phyloP scores from a whole-genome alignment of 495 filamentous ascomycete genomes.

The Xylaria longipes region DNA sequence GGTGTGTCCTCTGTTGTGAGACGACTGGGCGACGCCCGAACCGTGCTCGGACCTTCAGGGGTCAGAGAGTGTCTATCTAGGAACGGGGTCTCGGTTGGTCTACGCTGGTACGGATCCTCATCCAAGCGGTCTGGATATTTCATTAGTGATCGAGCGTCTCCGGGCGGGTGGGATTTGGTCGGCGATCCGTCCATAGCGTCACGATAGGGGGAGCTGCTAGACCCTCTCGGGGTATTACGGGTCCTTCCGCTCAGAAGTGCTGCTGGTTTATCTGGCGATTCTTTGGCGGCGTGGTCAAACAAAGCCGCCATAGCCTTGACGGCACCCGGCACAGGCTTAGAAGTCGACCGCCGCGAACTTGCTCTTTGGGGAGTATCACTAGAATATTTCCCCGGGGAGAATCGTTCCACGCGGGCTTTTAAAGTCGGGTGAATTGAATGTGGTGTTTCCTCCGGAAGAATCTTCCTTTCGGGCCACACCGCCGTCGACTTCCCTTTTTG shows the following conservation, averaged over 20 bases:
- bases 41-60: neutral
- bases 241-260: constrained; percentile 8
- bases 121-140: neutral
- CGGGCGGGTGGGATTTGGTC: constrained; percentile 17
- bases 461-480: constrained; percentile 18
- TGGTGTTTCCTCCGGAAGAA: constrained; percentile 8
- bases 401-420: neutral
- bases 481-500: neutral
- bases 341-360: constrained; percentile 28
- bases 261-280: constrained; percentile 21
- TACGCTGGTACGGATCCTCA: neutral
- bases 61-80: neutral
- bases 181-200: constrained; percentile 31
- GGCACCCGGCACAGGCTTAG: constrained; percentile 36
- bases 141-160: neutral
- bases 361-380: neutral
- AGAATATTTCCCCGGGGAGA: neutral
- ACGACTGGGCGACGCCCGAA: neutral
- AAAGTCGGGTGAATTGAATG: neutral
- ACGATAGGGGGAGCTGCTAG: constrained; percentile 36
- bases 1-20: neutral
- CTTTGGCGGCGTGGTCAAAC: constrained; percentile 44
- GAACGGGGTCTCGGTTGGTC: neutral
- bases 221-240: constrained; percentile 20
- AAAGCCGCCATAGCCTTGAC: constrained; percentile 54